These are phyloP conservation scores for Cadophora sp. DNA, from an alignment of 2,329 filamentous ascomycete species.

Conservation along the genomic window DNA sequence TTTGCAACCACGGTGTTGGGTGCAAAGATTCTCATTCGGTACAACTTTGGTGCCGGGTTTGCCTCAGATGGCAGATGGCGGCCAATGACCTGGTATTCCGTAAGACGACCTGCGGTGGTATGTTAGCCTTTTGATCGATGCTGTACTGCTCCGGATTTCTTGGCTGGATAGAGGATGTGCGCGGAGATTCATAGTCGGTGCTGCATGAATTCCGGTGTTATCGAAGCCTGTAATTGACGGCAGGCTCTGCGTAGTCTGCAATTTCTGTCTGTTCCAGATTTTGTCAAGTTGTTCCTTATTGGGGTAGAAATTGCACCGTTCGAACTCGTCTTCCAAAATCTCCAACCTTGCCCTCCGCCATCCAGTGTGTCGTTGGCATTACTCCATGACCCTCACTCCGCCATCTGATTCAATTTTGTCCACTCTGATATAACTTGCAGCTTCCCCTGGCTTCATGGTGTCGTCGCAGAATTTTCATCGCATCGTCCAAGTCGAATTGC, in stretches of 20 bases:
- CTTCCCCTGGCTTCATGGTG: background rate
- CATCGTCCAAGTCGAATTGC: constrained; percentile 5
- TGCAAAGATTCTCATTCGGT: constrained; percentile 99
- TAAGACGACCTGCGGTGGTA: constrained; percentile 82
- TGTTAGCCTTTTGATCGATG: constrained; percentile 36
- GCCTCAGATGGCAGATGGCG: constrained; percentile 97
- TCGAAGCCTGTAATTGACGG: background rate
- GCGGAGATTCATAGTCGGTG: background rate
- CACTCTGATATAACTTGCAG: background rate
- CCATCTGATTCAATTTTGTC: background rate
- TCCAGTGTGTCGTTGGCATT: background rate
- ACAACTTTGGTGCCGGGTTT: constrained; percentile 97
- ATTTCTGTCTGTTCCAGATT: background rate
- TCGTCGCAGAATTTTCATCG: background rate
- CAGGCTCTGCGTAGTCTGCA: background rate
- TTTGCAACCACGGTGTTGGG: constrained; percentile 98
- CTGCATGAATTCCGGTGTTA: background rate
- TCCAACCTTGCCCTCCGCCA: background rate
- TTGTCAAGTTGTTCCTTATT: background rate
- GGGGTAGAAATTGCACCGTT: background rate
- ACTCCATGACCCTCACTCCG: background rate
- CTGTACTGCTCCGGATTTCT: background rate
- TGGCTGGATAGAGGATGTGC: background rate
- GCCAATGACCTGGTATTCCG: constrained; percentile 99
- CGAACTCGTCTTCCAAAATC: background rate